Conservation (phyloP, 768 basidiomycete species). For the Naganishia onofrii region DNA sequence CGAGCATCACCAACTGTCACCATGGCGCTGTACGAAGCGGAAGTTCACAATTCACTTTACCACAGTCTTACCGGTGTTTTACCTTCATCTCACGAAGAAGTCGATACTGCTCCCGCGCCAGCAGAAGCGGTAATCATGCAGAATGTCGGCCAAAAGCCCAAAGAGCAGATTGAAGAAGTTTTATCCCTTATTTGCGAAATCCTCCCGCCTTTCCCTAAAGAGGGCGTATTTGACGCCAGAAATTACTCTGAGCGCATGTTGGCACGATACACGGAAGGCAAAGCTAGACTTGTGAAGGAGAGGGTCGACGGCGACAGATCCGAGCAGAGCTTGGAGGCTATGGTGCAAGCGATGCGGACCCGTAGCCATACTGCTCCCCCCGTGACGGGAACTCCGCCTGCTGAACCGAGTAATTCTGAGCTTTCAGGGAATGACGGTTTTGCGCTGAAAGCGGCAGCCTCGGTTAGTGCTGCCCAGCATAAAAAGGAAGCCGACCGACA, state of each 20-base stretch:
- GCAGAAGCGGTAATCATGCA: constrained; percentile 67
- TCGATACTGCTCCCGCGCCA: constrained; percentile 70
- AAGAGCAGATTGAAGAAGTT: constrained; percentile 95
- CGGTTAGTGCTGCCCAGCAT: constrained; percentile 18
- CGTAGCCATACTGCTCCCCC: constrained; percentile 10
- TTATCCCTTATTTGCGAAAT: constrained; percentile 84
- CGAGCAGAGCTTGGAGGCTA: constrained; percentile 38
- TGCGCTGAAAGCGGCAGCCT: constrained; percentile 33
- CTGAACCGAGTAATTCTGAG: constrained; percentile 12
- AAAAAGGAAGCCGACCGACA: constrained; percentile 26
- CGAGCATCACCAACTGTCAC: constrained; percentile 84
- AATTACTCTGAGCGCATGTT: constrained; percentile 83
- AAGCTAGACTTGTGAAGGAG: constrained; percentile 62
- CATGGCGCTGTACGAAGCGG: constrained; percentile 79
- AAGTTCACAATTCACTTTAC: constrained; percentile 86
- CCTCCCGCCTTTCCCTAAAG: constrained; percentile 70
- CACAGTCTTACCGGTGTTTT: constrained; percentile 93
- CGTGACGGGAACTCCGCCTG: constrained; percentile 36
- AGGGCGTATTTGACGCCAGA: constrained; percentile 93
- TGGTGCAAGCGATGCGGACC: constrained; percentile 33
- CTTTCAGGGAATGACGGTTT: constrained; percentile 11
- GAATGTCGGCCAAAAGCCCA: constrained; percentile 90
- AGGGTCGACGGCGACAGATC: not conserved
- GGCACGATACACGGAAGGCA: constrained; percentile 70
- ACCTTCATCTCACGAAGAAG: constrained; percentile 60